A percentile compares a stretch with the other conserved stretches of the same genome.
Conservation (phyloP, 306 rosid genomes). For the Malus asiatica region DNA sequence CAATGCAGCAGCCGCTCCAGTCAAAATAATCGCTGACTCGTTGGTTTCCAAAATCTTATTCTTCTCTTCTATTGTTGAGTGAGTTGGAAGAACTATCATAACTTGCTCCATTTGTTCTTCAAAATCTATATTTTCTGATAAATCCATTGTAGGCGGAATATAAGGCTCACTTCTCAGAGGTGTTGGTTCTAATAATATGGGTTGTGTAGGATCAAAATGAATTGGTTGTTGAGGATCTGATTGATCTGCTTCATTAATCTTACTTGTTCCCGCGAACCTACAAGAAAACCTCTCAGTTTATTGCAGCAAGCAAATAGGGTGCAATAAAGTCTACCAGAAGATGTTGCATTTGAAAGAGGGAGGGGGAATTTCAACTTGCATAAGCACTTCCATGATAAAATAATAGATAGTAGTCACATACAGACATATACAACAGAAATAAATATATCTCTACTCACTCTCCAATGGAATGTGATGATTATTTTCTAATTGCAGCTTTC, state of each 20-base stretch:
- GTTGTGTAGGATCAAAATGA: neutral
- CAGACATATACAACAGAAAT: neutral
- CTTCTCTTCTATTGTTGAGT: constrained; percentile 46
- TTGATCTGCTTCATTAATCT: constrained; percentile 12
- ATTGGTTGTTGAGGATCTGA: constrained; percentile 24
- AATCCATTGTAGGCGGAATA: constrained; percentile 31
- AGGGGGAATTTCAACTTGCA: neutral
- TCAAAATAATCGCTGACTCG: constrained; percentile 49
- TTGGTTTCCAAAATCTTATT: constrained; percentile 47
- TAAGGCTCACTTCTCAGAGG: constrained; percentile 43
- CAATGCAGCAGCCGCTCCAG: constrained; percentile 67
- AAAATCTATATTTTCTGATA: constrained; percentile 23
- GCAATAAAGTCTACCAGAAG: neutral
- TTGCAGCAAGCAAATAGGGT: neutral
- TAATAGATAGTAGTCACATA: neutral
- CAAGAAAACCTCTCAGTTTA: constrained; percentile 2
- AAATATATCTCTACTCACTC: neutral
- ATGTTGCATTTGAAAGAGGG: neutral
- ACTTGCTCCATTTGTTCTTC: constrained; percentile 43
- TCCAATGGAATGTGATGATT: neutral
- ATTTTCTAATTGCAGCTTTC: neutral
- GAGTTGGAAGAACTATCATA: constrained; percentile 49
- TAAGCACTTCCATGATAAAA: neutral
- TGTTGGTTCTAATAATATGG: constrained; percentile 17
- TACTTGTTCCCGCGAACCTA: constrained; percentile 13